Percentiles rank a stretch among this genome's conserved stretches.
These are phyloP conservation scores for Pyrenochaeta sp. DNA, from an alignment of 2,329 filamentous ascomycete species.

Conservation along the genomic window DNA sequence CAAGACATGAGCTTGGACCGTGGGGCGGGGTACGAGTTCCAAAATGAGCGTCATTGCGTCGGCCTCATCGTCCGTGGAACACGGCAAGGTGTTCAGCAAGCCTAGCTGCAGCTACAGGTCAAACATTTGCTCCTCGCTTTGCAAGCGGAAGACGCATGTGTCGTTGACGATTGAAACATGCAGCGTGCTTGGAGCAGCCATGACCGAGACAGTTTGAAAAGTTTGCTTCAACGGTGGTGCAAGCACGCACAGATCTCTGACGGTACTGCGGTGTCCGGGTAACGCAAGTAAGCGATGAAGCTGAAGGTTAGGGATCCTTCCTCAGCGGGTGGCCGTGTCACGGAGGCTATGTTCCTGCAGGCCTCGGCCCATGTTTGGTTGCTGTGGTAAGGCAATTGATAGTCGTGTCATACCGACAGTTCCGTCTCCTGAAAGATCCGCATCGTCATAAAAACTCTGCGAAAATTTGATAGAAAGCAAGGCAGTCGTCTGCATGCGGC, in stretches of 20 bases:
- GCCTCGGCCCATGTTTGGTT: conserved; percentile 20
- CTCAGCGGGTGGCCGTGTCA: conserved; percentile 26
- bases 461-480: conserved; percentile 34
- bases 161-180: conserved; percentile 38
- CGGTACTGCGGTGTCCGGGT: conserved; percentile 33
- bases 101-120: conserved; percentile 18
- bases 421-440: conserved; percentile 16
- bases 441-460: conserved; percentile 31
- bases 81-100: conserved; percentile 14
- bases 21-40: conserved; percentile 29
- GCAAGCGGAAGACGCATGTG: conserved; percentile 16
- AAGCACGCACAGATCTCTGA: conserved; percentile 37
- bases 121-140: conserved; percentile 11
- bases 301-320: conserved; percentile 26
- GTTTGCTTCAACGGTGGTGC: conserved; percentile 42
- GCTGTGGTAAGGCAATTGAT: conserved; percentile 24
- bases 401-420: conserved; percentile 30
- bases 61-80: conserved; percentile 27
- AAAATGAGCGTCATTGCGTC: conserved; percentile 28
- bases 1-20: conserved; percentile 25
- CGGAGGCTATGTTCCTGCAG: conserved; percentile 18
- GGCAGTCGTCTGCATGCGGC: conserved; percentile 13
- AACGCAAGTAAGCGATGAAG: conserved; percentile 33
- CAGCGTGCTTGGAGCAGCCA: conserved; percentile 31
- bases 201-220: conserved; percentile 30